Conservation (phyloP, 495 filamentous ascomycete species). For the Penicillium lagena region DNA sequence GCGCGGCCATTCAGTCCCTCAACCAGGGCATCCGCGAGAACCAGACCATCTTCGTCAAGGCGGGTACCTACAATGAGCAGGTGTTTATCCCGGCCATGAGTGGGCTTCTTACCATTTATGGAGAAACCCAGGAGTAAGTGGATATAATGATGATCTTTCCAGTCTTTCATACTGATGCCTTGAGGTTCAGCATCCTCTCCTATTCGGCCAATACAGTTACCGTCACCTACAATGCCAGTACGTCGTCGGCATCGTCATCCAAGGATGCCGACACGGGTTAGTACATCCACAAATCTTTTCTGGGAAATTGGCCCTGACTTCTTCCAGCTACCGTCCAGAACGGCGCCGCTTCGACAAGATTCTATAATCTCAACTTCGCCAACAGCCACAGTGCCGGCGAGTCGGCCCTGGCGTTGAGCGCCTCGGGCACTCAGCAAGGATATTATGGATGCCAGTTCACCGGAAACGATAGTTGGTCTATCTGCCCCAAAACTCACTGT, state of each 20-base stretch:
- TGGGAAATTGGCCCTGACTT: conserved; percentile 14
- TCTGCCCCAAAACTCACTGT: background rate
- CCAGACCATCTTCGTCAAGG: conserved; percentile 58
- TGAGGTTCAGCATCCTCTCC: background rate
- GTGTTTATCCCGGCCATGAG: conserved; percentile 44
- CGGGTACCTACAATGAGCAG: conserved; percentile 52
- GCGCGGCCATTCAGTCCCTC: conserved; percentile 50
- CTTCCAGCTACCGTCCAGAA: conserved; percentile 47
- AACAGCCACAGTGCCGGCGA: conserved; percentile 49
- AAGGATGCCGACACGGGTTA: conserved; percentile 36
- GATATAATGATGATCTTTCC: no score
- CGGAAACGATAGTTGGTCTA: conserved; percentile 42
- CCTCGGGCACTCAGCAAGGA: conserved; percentile 43
- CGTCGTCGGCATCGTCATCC: conserved; percentile 21
- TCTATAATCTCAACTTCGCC: conserved; percentile 59
- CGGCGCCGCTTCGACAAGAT: conserved; percentile 38
- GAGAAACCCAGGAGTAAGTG: conserved; percentile 47
- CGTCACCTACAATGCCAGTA: conserved; percentile 39
- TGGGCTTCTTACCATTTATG: conserved; percentile 53
- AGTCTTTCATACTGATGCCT: conserved; percentile 21
- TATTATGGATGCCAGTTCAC: conserved; percentile 53
- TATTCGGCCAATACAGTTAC: conserved; percentile 55
- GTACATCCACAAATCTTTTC: conserved; percentile 4
- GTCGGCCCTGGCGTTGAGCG: conserved; percentile 55
- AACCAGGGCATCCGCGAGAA: conserved; percentile 35